phyloP scores from a whole-genome alignment of 306 rosid species.

The Quercus ilex region DNA sequence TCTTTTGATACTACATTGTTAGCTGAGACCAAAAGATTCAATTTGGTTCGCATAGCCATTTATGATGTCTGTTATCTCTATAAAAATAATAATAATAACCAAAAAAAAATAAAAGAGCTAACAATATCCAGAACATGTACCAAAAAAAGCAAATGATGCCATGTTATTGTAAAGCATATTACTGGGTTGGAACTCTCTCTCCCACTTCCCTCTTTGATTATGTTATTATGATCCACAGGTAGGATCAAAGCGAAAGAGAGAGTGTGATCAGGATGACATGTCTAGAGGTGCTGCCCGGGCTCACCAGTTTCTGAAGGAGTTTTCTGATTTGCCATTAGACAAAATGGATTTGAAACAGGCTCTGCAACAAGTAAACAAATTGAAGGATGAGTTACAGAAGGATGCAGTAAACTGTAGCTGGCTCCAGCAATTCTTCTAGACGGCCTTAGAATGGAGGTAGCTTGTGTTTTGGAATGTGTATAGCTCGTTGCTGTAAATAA shows the following conservation, averaged over 20 bases:
- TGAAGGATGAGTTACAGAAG: slow-evolving; percentile 66
- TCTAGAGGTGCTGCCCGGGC: slow-evolving; percentile 75
- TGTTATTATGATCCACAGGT: slow-evolving; percentile 37
- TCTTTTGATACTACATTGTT: background rate
- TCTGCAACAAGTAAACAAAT: slow-evolving; percentile 49
- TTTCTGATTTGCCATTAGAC: slow-evolving; percentile 66
- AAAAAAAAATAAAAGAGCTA: too few species aligned
- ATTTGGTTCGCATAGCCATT: background rate
- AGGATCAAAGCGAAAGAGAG: slow-evolving; percentile 77
- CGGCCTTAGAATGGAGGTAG: slow-evolving; percentile 3
- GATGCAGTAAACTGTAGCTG: slow-evolving; percentile 65
- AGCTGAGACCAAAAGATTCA: background rate
- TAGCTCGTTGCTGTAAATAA: slow-evolving; percentile 21
- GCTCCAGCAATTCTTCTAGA: slow-evolving; percentile 73
- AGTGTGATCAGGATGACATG: slow-evolving; percentile 51
- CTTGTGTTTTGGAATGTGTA: slow-evolving; percentile 25
- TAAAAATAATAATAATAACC: too few species aligned
- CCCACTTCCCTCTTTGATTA: background rate
- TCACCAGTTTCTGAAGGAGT: slow-evolving; percentile 62
- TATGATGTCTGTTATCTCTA: background rate
- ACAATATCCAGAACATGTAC: background rate
- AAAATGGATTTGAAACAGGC: slow-evolving; percentile 68
- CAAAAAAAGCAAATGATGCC: background rate
- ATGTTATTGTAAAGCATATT: background rate
- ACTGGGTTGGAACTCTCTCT: background rate